Evolutionary conservation across 1,139 yeast species (phyloP).

Genomic region (Blastobotrys capitulatus): DNA sequence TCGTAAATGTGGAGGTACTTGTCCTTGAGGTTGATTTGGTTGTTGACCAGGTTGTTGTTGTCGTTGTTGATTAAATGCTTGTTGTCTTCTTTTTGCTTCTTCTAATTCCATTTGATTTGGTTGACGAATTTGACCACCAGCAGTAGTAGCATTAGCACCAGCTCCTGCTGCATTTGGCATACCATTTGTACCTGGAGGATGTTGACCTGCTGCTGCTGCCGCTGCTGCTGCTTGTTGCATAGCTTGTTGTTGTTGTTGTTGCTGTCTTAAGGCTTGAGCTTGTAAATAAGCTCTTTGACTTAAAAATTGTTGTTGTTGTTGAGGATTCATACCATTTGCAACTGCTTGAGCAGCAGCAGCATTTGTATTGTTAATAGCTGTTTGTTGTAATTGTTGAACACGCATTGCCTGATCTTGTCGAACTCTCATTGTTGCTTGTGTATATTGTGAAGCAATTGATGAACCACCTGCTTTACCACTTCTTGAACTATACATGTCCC

Average conservation of each 20-base stretch:
- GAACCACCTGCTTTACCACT: slow-evolving; percentile 55
- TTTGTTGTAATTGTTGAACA: slow-evolving; percentile 32
- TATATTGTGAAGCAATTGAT: slow-evolving; percentile 62
- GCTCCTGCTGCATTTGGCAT: slow-evolving; percentile 9
- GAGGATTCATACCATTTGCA: slow-evolving; percentile 5
- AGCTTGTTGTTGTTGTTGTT: slow-evolving; percentile 21
- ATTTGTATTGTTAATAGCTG: slow-evolving; percentile 16
- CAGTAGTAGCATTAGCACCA: neutral
- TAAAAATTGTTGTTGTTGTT: slow-evolving; percentile 15
- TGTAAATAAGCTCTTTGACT: neutral
- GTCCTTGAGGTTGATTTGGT: slow-evolving; percentile 19
- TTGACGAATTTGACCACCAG: slow-evolving; percentile 9
- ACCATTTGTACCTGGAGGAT: slow-evolving; percentile 14
- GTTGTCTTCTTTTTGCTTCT: slow-evolving; percentile 17
- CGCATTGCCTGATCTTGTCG: slow-evolving; percentile 44
- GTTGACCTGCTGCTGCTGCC: slow-evolving; percentile 4
- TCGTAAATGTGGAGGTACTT: slow-evolving; percentile 4
- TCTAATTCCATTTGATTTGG: slow-evolving; percentile 24
- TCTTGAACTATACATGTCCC: slow-evolving; percentile 88
- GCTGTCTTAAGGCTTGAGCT: slow-evolving; percentile 15
- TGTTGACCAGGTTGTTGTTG: slow-evolving; percentile 20
- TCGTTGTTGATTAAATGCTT: slow-evolving; percentile 25
- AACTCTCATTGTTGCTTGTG: slow-evolving; percentile 50
- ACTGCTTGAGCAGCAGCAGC: slow-evolving; percentile 19
- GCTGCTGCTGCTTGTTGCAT: slow-evolving; percentile 11